These are phyloP conservation scores for Xerocomus cyaneibrunnescens DNA, from an alignment of 1,284 basidiomycete species.

Conservation along the genomic window DNA sequence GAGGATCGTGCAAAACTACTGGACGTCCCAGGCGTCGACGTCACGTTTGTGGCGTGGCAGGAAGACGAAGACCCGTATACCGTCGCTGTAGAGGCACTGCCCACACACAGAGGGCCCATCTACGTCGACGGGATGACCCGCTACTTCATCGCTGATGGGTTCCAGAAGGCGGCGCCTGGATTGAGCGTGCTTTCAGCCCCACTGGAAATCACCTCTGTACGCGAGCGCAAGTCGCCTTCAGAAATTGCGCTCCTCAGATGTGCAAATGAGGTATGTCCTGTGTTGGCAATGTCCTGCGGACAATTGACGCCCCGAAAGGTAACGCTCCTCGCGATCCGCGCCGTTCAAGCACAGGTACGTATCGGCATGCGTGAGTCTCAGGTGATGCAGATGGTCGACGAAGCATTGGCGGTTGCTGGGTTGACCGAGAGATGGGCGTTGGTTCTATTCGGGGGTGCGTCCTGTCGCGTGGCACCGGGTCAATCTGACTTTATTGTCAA, in stretches of 20 bases:
- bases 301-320: constrained; percentile 46
- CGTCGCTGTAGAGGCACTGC: constrained; percentile 49
- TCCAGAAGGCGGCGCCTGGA: constrained; percentile 46
- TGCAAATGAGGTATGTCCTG: constrained; percentile 66
- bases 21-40: constrained; percentile 45
- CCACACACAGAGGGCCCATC: constrained; percentile 39
- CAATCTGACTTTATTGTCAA: constrained; percentile 10
- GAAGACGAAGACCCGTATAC: constrained; percentile 73
- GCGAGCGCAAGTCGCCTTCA: constrained; percentile 71
- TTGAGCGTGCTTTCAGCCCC: constrained; percentile 49
- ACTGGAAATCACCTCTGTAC: constrained; percentile 53
- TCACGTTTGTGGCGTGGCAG: constrained; percentile 67
- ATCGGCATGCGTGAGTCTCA: constrained; percentile 78
- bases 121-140: constrained; percentile 63
- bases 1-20: constrained; percentile 64
- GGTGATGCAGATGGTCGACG: constrained; percentile 54
- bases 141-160: constrained; percentile 61
- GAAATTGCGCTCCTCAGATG: constrained; percentile 76
- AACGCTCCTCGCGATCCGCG: constrained; percentile 72
- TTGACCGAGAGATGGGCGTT: constrained; percentile 58
- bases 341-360: constrained; percentile 58
- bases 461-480: background rate
- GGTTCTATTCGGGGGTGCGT: constrained; percentile 76
- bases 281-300: constrained; percentile 1
- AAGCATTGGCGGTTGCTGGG: constrained; percentile 58